Conservation (phyloP, 345 rosid species). For the Salix viminalis region DNA sequence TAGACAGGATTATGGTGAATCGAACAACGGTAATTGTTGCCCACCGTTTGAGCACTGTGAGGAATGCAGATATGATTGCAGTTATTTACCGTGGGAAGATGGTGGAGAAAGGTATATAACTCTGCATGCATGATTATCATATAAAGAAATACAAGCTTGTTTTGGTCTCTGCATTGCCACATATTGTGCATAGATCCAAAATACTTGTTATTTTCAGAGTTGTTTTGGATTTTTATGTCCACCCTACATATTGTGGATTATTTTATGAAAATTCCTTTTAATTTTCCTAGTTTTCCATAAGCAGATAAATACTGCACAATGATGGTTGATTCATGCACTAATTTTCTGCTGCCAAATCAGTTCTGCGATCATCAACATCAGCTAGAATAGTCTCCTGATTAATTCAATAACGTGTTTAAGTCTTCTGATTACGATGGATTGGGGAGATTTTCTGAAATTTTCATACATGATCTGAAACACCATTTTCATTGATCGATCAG, state of each 20-base stretch:
- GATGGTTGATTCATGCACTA: neutral
- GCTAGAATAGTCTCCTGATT: neutral
- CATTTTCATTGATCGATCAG: conserved; percentile 1
- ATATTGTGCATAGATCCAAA: neutral
- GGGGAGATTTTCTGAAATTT: neutral
- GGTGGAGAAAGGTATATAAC: conserved; percentile 66
- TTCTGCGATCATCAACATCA: neutral
- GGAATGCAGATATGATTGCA: conserved; percentile 70
- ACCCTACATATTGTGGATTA: neutral
- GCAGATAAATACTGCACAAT: neutral
- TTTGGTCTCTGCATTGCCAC: neutral
- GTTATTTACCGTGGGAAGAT: conserved; percentile 77
- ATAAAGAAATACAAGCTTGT: neutral
- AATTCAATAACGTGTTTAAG: neutral
- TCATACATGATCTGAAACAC: neutral
- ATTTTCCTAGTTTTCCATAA: too few relatives aligned
- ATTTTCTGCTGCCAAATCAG: neutral
- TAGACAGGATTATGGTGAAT: conserved; percentile 25
- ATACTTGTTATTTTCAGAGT: neutral
- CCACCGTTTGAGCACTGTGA: conserved; percentile 35
- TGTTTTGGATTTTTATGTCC: neutral
- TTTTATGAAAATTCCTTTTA: neutral
- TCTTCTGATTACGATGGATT: neutral
- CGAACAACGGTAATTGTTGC: conserved; percentile 31
- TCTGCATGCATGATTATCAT: neutral